Evolutionary conservation across 2,329 filamentous ascomycete genomes (phyloP).

Genomic region (Metarhizium humberi): DNA sequence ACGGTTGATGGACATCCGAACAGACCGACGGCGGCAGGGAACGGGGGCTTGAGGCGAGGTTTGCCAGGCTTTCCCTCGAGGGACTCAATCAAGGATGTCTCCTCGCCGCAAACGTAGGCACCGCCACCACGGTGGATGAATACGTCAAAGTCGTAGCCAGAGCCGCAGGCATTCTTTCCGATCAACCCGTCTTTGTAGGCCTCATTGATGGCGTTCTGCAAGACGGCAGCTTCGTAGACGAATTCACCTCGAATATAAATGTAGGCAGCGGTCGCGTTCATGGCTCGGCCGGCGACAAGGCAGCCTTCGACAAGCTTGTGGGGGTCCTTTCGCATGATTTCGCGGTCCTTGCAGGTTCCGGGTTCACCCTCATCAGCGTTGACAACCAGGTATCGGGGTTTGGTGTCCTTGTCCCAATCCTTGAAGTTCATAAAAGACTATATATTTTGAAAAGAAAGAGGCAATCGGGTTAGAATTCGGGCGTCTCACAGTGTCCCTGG

Average conservation of each 20-base stretch:
- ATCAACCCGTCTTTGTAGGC: slow-evolving; percentile 91
- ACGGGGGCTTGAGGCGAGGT: slow-evolving; percentile 95
- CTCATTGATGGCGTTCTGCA: slow-evolving; percentile 95
- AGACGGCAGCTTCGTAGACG: slow-evolving; percentile 85
- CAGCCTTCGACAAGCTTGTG: slow-evolving; percentile 99
- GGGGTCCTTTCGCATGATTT: slow-evolving; percentile 99
- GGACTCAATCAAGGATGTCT: slow-evolving; percentile 96
- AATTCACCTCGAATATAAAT: slow-evolving; percentile 99
- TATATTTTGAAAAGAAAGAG: background rate
- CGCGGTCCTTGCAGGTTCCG: slow-evolving; percentile 97
- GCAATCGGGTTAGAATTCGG: background rate
- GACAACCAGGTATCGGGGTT: slow-evolving; percentile 93
- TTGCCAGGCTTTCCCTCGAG: slow-evolving; percentile 98
- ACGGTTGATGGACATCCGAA: slow-evolving; percentile 98
- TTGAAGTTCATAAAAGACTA: slow-evolving; percentile 99
- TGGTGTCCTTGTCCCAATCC: slow-evolving; percentile 96
- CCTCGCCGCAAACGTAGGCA: slow-evolving; percentile 96
- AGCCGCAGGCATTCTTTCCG: slow-evolving; percentile 95
- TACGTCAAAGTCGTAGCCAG: slow-evolving; percentile 96
- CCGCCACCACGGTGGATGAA: slow-evolving; percentile 94
- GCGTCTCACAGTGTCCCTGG: background rate
- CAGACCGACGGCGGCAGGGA: slow-evolving; percentile 92
- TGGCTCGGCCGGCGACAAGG: slow-evolving; percentile 87
- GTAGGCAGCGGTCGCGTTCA: slow-evolving; percentile 98
- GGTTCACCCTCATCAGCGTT: slow-evolving; percentile 98